phyloP scores from a whole-genome alignment of 768 basidiomycete genomes.

The Tubosaeta brunneosetosa region DNA sequence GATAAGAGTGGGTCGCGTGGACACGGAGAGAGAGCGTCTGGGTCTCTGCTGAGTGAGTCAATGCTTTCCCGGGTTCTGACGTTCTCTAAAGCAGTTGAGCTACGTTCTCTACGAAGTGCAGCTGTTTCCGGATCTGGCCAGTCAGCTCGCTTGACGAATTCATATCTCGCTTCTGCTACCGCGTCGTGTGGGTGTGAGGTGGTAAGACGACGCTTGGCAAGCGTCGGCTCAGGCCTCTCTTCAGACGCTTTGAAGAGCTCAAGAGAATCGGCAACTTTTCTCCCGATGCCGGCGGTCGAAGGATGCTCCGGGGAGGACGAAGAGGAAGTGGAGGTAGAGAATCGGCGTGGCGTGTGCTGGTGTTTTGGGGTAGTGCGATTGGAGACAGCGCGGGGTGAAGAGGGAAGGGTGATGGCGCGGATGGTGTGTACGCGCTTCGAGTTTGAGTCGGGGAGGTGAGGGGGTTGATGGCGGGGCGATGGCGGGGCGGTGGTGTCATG shows the following conservation, averaged over 20 bases:
- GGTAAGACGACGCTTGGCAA: conserved; percentile 30
- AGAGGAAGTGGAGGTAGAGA: conserved; percentile 24
- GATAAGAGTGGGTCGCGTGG: conserved; percentile 41
- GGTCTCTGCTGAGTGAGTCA: conserved; percentile 19
- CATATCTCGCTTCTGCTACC: conserved; percentile 64
- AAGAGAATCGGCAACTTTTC: conserved; percentile 79
- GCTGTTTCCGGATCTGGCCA: conserved; percentile 80
- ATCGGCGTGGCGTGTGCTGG: conserved; percentile 33
- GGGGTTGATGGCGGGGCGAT: conserved; percentile 6
- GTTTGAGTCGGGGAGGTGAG: conserved; percentile 31
- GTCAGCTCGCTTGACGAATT: conserved; percentile 80
- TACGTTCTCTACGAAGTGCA: conserved; percentile 65
- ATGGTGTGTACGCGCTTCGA: conserved; percentile 21
- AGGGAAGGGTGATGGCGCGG: conserved; percentile 32
- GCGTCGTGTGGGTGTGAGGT: conserved; percentile 42
- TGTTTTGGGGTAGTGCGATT: conserved; percentile 25
- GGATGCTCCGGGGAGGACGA: conserved; percentile 6
- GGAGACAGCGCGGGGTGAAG: conserved; percentile 21
- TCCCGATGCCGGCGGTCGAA: conserved; percentile 49
- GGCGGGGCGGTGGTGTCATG: background rate
- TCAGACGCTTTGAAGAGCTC: conserved; percentile 79
- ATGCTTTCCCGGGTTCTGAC: conserved; percentile 48
- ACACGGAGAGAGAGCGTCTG: conserved; percentile 23
- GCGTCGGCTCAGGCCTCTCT: conserved; percentile 23
- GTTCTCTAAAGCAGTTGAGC: conserved; percentile 55